These are phyloP conservation scores for Incumbomyces delicatus DNA, from an alignment of 2,329 filamentous ascomycete species.

Conservation along the genomic window DNA sequence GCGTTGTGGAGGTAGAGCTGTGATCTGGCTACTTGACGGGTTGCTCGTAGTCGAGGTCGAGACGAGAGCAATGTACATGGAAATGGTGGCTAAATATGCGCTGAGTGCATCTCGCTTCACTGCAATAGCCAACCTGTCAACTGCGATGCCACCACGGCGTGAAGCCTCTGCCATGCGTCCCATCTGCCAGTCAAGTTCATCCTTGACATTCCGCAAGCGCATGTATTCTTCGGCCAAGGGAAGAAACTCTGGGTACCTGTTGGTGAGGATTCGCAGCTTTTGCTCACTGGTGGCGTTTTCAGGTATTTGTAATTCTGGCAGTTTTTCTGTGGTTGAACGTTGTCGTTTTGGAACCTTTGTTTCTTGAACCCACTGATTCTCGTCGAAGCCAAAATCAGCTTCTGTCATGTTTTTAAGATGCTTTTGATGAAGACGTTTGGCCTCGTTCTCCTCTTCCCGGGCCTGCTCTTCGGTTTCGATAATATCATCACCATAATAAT, in stretches of 20 bases:
- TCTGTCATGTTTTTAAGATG: slow-evolving; percentile 81
- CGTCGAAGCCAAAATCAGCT: slow-evolving; percentile 87
- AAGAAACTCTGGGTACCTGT: slow-evolving; percentile 86
- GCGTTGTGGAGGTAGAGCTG: slow-evolving; percentile 63
- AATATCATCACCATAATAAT: slow-evolving; percentile 84
- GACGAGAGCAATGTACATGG: slow-evolving; percentile 92
- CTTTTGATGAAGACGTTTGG: slow-evolving; percentile 79
- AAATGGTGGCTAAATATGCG: slow-evolving; percentile 75
- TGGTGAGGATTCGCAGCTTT: slow-evolving; percentile 62
- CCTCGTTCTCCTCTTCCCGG: slow-evolving; percentile 78
- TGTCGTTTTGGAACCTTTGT: slow-evolving; percentile 38
- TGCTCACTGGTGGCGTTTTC: slow-evolving; percentile 69
- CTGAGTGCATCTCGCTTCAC: slow-evolving; percentile 72
- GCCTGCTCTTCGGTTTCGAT: slow-evolving; percentile 65
- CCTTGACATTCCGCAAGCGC: slow-evolving; percentile 53
- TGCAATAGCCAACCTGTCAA: slow-evolving; percentile 40
- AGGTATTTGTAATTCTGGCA: slow-evolving; percentile 73
- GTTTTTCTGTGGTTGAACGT: slow-evolving; percentile 53
- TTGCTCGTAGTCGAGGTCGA: slow-evolving; percentile 54
- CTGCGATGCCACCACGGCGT: slow-evolving; percentile 23
- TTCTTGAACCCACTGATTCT: slow-evolving; percentile 67
- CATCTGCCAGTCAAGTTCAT: slow-evolving; percentile 50
- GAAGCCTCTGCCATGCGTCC: slow-evolving; percentile 42
- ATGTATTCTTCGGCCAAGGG: slow-evolving; percentile 71
- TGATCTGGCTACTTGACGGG: slow-evolving; percentile 35